These are phyloP conservation scores for Rhizoclosmatium globosum DNA, from an alignment of 192 early-diverging fungal genomes.

Conservation along the genomic window DNA sequence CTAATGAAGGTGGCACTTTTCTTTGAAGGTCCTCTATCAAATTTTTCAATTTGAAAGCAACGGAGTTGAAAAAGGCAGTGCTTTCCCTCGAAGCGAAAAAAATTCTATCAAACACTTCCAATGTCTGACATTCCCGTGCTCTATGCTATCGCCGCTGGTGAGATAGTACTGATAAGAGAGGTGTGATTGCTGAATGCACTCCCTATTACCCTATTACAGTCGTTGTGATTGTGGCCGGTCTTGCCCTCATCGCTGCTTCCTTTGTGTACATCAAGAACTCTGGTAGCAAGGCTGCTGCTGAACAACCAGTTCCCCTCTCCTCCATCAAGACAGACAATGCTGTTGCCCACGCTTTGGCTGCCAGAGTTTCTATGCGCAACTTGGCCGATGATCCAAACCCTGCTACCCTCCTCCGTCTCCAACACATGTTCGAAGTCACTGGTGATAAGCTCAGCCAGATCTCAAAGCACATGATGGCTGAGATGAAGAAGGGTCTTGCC, in stretches of 20 bases:
- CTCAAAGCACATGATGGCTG: conserved; percentile 55
- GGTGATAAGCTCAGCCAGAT: conserved; percentile 50
- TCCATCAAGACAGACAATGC: not conserved
- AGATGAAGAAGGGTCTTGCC: conserved; percentile 58
- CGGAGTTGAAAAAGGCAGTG: no score
- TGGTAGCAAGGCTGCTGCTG: not conserved
- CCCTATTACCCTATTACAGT: not conserved
- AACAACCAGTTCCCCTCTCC: conserved; percentile 1
- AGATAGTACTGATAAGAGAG: no score
- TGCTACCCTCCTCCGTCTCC: conserved; percentile 43
- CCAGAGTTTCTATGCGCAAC: not conserved
- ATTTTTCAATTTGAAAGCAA: no score
- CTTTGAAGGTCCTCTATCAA: no score
- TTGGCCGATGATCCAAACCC: conserved; percentile 25
- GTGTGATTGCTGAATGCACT: no score
- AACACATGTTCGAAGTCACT: conserved; percentile 48
- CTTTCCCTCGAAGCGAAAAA: no score
- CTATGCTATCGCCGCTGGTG: not conserved
- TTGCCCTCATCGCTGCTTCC: not conserved
- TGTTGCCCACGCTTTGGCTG: not conserved
- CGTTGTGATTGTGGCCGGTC: not conserved
- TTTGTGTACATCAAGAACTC: conserved; percentile 23
- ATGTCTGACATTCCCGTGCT: no score
- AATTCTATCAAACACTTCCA: no score
- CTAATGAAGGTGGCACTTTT: no score